These are phyloP conservation scores for Ophiostoma sp. DNA, from an alignment of 2,329 filamentous ascomycete species.

Conservation along the genomic window DNA sequence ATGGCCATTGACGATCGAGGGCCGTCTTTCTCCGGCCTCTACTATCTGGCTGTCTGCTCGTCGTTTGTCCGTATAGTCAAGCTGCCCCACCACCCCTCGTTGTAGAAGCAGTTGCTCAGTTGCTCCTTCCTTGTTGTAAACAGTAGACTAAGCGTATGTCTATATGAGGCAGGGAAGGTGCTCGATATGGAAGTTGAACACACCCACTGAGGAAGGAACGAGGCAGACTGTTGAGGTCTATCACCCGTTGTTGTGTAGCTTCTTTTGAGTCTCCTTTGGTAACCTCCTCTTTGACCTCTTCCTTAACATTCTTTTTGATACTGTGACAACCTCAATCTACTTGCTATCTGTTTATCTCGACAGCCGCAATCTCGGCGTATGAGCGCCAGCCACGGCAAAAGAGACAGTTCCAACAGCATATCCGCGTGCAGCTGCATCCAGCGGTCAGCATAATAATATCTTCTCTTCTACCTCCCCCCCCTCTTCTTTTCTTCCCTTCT, in stretches of 20 bases:
- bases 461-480: not conserved
- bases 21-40: conserved; percentile 5
- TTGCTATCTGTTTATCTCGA: not conserved
- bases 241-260: not conserved
- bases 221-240: not conserved
- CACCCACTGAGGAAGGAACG: not conserved
- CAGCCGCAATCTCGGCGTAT: not conserved
- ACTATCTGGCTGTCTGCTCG: not conserved
- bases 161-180: not conserved
- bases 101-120: not conserved
- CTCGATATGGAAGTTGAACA: not conserved
- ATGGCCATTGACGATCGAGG: not conserved
- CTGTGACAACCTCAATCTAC: not conserved
- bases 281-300: not conserved
- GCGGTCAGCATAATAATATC: not conserved
- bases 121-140: not conserved
- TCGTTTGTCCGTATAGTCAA: not conserved
- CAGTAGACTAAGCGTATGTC: not conserved
- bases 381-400: not conserved
- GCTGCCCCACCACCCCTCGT: conserved; percentile 6
- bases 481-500: not conserved
- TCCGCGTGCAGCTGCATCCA: conserved; percentile 5
- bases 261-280: not conserved
- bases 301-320: not conserved
- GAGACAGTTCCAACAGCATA: not conserved